A percentile compares a stretch with the other conserved stretches of the same genome.
Conservation (phyloP, 2,329 filamentous ascomycete species). For the Metarhizium humberi region DNA sequence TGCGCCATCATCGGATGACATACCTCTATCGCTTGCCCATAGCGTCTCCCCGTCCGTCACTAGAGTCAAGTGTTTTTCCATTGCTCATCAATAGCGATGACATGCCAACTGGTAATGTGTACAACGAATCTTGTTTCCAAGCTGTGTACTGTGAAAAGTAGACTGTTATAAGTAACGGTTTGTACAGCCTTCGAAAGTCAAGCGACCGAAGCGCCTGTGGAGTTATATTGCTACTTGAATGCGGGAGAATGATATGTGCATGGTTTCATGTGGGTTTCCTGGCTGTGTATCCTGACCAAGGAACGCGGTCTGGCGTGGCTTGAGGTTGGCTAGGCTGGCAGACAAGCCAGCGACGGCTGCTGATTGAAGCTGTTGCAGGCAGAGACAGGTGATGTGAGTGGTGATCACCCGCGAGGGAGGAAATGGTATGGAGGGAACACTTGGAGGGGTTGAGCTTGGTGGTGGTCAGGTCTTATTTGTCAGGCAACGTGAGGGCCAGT, state of each 20-base stretch:
- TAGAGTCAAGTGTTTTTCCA: conserved; percentile 36
- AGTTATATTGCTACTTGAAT: background rate
- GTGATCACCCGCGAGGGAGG: conserved; percentile 13
- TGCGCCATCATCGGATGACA: conserved; percentile 32
- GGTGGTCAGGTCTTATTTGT: conserved; percentile 23
- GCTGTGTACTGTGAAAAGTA: conserved; percentile 6
- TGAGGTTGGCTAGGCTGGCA: background rate
- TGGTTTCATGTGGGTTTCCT: background rate
- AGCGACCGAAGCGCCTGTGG: background rate
- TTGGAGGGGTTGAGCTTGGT: conserved; percentile 16
- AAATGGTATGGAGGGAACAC: conserved; percentile 11
- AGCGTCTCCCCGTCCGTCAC: conserved; percentile 31
- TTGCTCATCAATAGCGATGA: conserved; percentile 33
- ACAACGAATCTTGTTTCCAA: background rate
- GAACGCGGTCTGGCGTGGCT: conserved; percentile 13
- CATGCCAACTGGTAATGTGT: conserved; percentile 21
- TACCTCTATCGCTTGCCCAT: conserved; percentile 37
- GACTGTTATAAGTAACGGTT: background rate
- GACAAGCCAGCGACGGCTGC: conserved; percentile 17
- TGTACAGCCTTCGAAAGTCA: background rate
- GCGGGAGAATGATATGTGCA: conserved; percentile 7
- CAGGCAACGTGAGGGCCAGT: conserved; percentile 7
- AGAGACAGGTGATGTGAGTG: conserved; percentile 14
- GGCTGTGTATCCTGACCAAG: conserved; percentile 4
- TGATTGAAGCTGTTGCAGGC: conserved; percentile 18